Percentiles rank a stretch among this genome's conserved stretches.
Evolutionary conservation across 1,139 yeast genomes (phyloP).

Genomic region (Candida sanyaensis): DNA sequence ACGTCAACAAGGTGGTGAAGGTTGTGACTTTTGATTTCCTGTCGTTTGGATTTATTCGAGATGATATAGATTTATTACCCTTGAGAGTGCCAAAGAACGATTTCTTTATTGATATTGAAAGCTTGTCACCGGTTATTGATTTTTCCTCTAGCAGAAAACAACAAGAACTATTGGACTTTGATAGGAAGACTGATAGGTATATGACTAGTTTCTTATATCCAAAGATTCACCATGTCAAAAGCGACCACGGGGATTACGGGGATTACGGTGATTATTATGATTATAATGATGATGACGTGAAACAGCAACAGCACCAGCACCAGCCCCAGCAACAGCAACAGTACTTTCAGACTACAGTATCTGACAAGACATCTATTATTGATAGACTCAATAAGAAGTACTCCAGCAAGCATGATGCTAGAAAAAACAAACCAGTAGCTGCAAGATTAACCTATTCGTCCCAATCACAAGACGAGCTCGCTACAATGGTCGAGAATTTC

Average conservation of each 20-base stretch:
- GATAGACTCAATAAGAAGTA: constrained; percentile 21
- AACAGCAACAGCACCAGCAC: too few species aligned
- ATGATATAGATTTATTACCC: constrained; percentile 60
- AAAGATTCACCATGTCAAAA: constrained; percentile 10
- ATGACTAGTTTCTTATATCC: constrained; percentile 31
- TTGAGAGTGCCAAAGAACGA: constrained; percentile 45
- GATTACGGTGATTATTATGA: constrained; percentile 16
- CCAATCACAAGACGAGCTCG: constrained; percentile 12
- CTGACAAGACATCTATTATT: constrained; percentile 1
- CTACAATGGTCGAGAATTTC: constrained; percentile 13
- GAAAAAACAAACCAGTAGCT: background rate
- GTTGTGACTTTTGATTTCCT: constrained; percentile 78
- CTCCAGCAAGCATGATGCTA: constrained; percentile 18
- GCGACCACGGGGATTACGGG: too few species aligned
- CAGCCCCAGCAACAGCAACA: too few species aligned
- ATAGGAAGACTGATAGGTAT: constrained; percentile 21
- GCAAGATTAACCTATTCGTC: constrained; percentile 20
- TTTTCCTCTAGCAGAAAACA: constrained; percentile 33
- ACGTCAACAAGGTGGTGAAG: constrained; percentile 52
- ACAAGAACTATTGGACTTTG: constrained; percentile 29
- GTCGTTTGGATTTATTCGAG: constrained; percentile 69
- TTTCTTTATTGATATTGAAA: constrained; percentile 48
- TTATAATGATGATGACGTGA: constrained; percentile 9
- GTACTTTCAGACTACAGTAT: too few species aligned
- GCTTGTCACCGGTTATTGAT: constrained; percentile 47